Base-by-base conservation (phyloP, 768 basidiomycete genomes). In the Boletus sensibilis region DNA sequence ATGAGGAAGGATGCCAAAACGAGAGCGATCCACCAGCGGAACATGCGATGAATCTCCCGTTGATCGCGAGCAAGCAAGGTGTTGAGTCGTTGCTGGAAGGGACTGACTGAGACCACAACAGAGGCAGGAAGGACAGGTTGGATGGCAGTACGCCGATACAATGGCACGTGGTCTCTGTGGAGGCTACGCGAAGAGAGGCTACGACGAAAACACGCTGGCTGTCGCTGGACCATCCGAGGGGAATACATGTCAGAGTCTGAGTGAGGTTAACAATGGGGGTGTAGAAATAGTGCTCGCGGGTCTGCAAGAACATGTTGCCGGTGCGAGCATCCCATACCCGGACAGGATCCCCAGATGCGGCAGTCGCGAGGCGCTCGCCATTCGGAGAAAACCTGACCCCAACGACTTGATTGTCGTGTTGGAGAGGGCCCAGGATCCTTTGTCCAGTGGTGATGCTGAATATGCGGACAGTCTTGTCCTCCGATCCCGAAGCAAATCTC, bases 341-440 rank as follows among this genome's bases (percentile, higher is more conserved):
- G 29, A 61, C 49, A 2, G 29, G 10, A 20, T 37, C 52, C 7
- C 39, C 25, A 11, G 35, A 45, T 4, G 58, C 50, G 6, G 33
- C 50, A 1, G 48, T 55, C 3, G 53, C 53, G 0, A 61, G 44
- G 6, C 25, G 45, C 2, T 50, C 20, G 4, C 52, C 58, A 5
- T 12, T 7, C 0, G 58, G 60, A 11, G 53, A 60, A 27, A 61
- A 60, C 4, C 49, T 55, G 40, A 60, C 40, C 2, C 41, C 58
- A 12, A 51, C 35, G 6, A 60, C 43, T 5, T 20, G 18, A 18
- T 3, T 2, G 12, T 49, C 18, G 21, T 61, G 60, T 31, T 48
- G 50, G 4, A 61, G 29, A 0, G 58, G 58, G 3, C 33, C 45
- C 20, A 60, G 11, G 1, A 61, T 16, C 7, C 46, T 35, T 18